Percentiles rank a stretch among this genome's conserved stretches.
phyloP scores from a whole-genome alignment of 106 monocot species.

The Dioscorea zingiberensis region DNA sequence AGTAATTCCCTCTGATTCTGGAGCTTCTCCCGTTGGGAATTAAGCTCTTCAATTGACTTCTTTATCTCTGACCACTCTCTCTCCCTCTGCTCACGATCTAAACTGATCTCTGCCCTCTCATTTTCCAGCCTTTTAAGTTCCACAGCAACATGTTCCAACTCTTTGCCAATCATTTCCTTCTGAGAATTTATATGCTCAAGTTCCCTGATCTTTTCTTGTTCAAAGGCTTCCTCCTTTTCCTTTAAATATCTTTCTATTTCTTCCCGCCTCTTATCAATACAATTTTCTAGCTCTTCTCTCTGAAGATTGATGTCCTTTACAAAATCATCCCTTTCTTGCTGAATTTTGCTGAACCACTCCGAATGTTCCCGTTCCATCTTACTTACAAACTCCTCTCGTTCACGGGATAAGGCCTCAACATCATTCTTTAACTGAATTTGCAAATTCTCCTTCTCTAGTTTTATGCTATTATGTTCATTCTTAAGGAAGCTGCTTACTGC shows the following conservation, averaged over 20 bases:
- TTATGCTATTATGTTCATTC: slow-evolving; percentile 71
- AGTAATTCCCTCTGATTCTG: slow-evolving; percentile 84
- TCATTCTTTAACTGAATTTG: slow-evolving; percentile 50
- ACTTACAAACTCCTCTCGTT: slow-evolving; percentile 60
- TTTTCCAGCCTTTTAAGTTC: slow-evolving; percentile 57
- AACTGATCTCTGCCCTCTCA: slow-evolving; percentile 62
- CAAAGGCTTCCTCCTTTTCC: slow-evolving; percentile 70
- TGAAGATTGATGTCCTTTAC: slow-evolving; percentile 58
- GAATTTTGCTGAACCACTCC: slow-evolving; percentile 62
- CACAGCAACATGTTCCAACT: slow-evolving; percentile 48
- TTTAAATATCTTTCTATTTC: slow-evolving; percentile 60
- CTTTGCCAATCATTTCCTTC: slow-evolving; percentile 52
- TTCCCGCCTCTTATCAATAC: slow-evolving; percentile 45
- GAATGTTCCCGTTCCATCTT: slow-evolving; percentile 69
- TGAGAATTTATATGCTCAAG: slow-evolving; percentile 49
- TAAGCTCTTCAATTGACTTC: slow-evolving; percentile 50
- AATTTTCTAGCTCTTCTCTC: slow-evolving; percentile 56
- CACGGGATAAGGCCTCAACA: slow-evolving; percentile 50
- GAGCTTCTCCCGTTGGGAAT: slow-evolving; percentile 75
- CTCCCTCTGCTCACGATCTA: slow-evolving; percentile 62
- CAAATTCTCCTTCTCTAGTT: slow-evolving; percentile 72
- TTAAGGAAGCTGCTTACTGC: slow-evolving; percentile 42
- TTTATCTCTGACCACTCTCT: slow-evolving; percentile 82
- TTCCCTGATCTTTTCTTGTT: slow-evolving; percentile 55
- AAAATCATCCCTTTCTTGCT: slow-evolving; percentile 79